Base-by-base conservation (phyloP, 495 filamentous ascomycete species). In the Talaromyces liani region DNA sequence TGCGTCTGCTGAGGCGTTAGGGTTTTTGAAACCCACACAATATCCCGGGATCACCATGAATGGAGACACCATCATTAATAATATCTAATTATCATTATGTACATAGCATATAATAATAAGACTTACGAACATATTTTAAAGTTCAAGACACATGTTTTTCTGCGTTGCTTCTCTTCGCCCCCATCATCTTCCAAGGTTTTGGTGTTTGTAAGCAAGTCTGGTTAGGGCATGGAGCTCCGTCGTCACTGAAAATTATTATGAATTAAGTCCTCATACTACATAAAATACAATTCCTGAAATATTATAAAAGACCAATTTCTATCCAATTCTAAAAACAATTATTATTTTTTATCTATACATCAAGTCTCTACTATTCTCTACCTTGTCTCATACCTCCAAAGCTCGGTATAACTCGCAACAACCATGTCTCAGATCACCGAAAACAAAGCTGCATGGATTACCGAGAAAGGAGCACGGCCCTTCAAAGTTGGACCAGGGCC, bases 381-480 rank as follows among this genome's bases (percentile, higher is more conserved):
- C 10, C 8, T 18, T 9, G 16, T 4, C n/a, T 20, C 20, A 49
- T 20, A 12, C 45, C 2, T 49, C 45, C 6, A 20, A 7, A 0
- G n/a, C 45, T 49, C 18, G 12, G 0, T 55, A 24, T 55, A 25
- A 3, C 16, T 25, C 8, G 12, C 22, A 14, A 29, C 51, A 24
- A 29, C 51, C 51, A 55, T 55, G 51, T 55, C 51, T 27, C 51
- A 55, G 4, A 55, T 55, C 9, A 29, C 10, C 12, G 51, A n/a
- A n/a, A 68, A 68, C 59, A 27, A 66, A 65, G 64, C 67, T 0
- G 67, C 64, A 9, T 68, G 61, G 64, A 34, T 59, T 31, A n/a
- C 31, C 12, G 49, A 24, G 5, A 55, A 55, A 8, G 66, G 66
- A 41, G 10, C 55, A 10, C 59, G 29, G 18, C 60, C 65, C 1